A percentile compares a stretch with the other conserved stretches of the same genome.
Conservation (phyloP, 495 filamentous ascomycete genomes). For the Oleoguttula mirabilis region DNA sequence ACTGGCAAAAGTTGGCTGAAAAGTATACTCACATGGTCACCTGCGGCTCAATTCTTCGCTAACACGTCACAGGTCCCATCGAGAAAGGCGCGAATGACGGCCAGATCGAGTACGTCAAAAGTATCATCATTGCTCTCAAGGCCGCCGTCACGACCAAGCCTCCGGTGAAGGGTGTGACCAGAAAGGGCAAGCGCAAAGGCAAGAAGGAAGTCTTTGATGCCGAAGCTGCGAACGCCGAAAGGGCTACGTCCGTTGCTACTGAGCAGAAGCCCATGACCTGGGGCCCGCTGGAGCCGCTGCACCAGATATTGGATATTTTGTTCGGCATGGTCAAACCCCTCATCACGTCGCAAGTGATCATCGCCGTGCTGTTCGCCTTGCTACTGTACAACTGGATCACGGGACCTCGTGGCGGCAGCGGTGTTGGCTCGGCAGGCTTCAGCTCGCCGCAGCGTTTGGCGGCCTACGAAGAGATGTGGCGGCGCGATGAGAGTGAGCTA, state of each 20-base stretch:
- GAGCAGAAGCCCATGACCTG: conserved; percentile 40
- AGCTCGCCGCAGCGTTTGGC: conserved; percentile 52
- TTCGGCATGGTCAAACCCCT: conserved; percentile 58
- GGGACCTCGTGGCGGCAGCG: conserved; percentile 16
- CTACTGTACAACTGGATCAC: conserved; percentile 40
- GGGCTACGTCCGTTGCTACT: conserved; percentile 18
- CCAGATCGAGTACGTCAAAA: conserved; percentile 66
- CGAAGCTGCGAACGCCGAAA: conserved; percentile 29
- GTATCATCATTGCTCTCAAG: conserved; percentile 61
- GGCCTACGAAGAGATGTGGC: conserved; percentile 92
- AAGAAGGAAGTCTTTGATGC: conserved; percentile 37
- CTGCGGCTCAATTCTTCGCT: conserved; percentile 19
- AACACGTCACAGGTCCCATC: conserved; percentile 55
- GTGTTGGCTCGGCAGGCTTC: conserved; percentile 11
- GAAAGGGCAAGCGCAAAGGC: conserved; percentile 38
- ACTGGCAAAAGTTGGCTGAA: conserved; percentile 96
- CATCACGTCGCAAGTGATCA: conserved; percentile 48
- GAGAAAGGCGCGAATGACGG: conserved; percentile 92
- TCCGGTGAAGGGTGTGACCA: conserved; percentile 36
- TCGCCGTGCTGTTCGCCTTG: conserved; percentile 46
- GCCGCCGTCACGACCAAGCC: conserved; percentile 55
- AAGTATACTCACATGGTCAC: no score
- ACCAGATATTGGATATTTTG: conserved; percentile 55
- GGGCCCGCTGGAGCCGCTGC: conserved; percentile 72
- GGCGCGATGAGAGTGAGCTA: conserved; percentile 73